Percentiles rank a stretch among this genome's conserved stretches.
phyloP scores from a whole-genome alignment of 208 protist species.

The Strigomonas oncopelti region DNA sequence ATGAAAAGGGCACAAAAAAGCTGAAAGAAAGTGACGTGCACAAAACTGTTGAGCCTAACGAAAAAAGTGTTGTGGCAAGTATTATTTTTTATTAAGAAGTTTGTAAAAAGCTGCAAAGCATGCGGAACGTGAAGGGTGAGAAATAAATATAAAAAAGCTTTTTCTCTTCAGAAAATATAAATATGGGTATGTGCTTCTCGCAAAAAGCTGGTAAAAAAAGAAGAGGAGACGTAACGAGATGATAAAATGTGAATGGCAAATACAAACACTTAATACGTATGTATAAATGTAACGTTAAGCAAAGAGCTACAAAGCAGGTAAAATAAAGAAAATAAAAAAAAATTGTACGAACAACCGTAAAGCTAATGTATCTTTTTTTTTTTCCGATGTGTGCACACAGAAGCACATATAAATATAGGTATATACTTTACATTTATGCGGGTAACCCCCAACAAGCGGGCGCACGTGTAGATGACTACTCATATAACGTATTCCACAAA shows the following conservation, averaged over 20 bases:
- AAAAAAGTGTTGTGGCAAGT: not conserved
- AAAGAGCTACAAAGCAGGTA: not conserved
- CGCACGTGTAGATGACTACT: no score
- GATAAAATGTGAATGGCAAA: not conserved
- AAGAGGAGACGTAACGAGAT: constrained; percentile 4
- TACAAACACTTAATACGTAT: not conserved
- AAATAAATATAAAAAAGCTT: not conserved
- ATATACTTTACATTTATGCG: no score
- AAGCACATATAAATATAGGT: no score
- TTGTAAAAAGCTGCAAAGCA: not conserved
- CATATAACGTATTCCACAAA: not conserved
- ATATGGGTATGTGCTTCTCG: no score
- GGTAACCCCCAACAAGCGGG: no score
- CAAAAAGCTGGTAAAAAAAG: constrained; percentile 2
- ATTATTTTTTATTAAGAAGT: not conserved
- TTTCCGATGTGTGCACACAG: no score
- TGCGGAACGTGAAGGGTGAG: no score
- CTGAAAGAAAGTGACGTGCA: no score
- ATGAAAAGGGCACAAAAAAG: not conserved
- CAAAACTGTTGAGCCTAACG: no score
- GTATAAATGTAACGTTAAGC: not conserved
- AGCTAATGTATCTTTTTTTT: no score
- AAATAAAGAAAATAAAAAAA: not conserved
- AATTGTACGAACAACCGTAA: no score
- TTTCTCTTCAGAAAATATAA: not conserved